Percentiles rank a stretch among this genome's conserved stretches.
Conservation (phyloP, 805 yeast genomes). For the Ogataea nitratoaversa region DNA sequence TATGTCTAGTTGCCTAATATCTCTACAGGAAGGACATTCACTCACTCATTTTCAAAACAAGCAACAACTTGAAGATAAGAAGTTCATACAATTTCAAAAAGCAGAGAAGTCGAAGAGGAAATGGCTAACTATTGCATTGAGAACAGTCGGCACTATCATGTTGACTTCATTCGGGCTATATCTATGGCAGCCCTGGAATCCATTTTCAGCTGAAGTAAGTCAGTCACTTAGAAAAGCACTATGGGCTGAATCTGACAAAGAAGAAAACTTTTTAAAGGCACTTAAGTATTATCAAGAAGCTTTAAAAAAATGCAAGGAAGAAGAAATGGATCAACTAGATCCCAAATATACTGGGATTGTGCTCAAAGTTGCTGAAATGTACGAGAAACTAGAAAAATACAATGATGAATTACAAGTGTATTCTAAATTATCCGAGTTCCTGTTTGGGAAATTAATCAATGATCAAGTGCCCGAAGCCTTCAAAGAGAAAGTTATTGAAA, state of each 20-base stretch:
- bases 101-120: constrained; percentile 11
- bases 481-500: constrained; percentile 24
- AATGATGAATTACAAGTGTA: constrained; percentile 64
- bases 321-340: constrained; percentile 51
- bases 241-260: constrained; percentile 77
- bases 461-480: constrained; percentile 20
- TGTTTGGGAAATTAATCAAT: constrained; percentile 25
- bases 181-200: constrained; percentile 34
- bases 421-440: constrained; percentile 21
- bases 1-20: not conserved
- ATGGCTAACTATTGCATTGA: constrained; percentile 12
- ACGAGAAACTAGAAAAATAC: constrained; percentile 57
- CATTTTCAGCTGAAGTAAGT: constrained; percentile 48
- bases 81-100: constrained; percentile 5
- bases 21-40: not conserved
- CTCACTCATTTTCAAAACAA: constrained; percentile 4
- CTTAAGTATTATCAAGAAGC: constrained; percentile 72
- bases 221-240: constrained; percentile 66
- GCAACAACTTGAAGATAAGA: constrained; percentile 8
- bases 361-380: constrained; percentile 82
- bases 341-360: constrained; percentile 92
- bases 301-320: constrained; percentile 52
- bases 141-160: constrained; percentile 15
- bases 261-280: constrained; percentile 62
- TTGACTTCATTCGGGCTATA: constrained; percentile 20